Base-by-base conservation (phyloP, 116 monocot species). In the Papilionanthe hybrid region DNA sequence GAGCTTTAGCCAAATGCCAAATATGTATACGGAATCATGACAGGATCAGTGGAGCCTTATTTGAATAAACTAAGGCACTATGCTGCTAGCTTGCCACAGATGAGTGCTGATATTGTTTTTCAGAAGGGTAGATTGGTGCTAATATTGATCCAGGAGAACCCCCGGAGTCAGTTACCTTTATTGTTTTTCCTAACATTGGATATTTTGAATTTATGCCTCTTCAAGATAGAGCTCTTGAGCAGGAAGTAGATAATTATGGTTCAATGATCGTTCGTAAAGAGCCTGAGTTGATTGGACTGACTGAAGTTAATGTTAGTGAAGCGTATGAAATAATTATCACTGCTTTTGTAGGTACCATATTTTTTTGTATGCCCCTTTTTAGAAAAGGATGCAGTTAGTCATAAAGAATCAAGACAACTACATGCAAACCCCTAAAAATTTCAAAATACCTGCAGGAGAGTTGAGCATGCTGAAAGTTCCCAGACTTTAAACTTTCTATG, bases 251-350 rank as follows among this genome's bases (percentile, higher is more conserved):
- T 13, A 75, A 45, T 13, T 48, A 20, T 49, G 44, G 48, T 77
- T 80, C 85, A 9, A 77, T 71, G 12, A 7, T 25, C 9, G 58
- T 66, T 44, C 79, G 74, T 32, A 74, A 9, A 42, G 83, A 86
- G 55, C 37, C 37, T 17, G 84, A 91, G 67, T n/a, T n/a, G n/a
- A 60, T 94, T 20, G 87, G 90, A 18, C 82, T 94, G 10, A 85
- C 87, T 32, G 87, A 94, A 27, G 88, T 94, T 60, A 45, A 85
- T 78, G 60, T 86, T 42, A 92, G 92, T 15, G 69, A 90, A 71
- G 90, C 89, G 63, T 94, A 94, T 78, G 94, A 94, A 78, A 50
- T 94, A 12, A 29, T 94, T 8, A 43, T 92, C 63, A 94, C 94
- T n/a, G 92, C 77, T 63, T 92, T 92, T 81, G 87, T 88, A 79